These are phyloP conservation scores for Thinopyrum elongatum DNA, from an alignment of 176 grass and related monocot species.

Conservation along the genomic window DNA sequence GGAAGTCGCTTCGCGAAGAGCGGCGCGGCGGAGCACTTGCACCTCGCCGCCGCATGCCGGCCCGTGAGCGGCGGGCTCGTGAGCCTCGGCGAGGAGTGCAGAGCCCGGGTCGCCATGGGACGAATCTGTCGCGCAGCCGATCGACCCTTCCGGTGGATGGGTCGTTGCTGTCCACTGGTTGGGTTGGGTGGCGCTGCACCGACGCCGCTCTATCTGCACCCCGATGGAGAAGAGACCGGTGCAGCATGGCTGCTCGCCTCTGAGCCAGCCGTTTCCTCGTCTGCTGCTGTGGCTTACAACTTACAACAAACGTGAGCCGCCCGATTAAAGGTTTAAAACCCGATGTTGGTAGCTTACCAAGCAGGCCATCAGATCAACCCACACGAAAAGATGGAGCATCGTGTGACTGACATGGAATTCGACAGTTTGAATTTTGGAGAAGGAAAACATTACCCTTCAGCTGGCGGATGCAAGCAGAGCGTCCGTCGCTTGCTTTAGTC, in stretches of 20 bases:
- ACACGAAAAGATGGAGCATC: too few species aligned
- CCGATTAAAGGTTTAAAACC: neutral
- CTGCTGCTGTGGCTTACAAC: neutral
- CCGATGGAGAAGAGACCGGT: neutral
- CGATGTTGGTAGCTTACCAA: neutral
- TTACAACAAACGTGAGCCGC: neutral
- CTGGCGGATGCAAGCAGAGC: too few species aligned
- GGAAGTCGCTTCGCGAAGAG: conserved; percentile 28
- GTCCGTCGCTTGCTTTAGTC: too few species aligned
- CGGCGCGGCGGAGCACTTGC: conserved; percentile 25
- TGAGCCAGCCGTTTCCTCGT: conserved; percentile 18
- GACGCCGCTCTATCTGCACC: conserved; percentile 37
- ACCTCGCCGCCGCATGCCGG: conserved; percentile 14
- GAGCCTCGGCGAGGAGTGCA: conserved; percentile 26
- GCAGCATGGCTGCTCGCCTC: conserved; percentile 11
- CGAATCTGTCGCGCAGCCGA: neutral
- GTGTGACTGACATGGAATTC: too few species aligned
- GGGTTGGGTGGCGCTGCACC: conserved; percentile 36
- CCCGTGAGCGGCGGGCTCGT: neutral
- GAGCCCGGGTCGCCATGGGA: conserved; percentile 42
- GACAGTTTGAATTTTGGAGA: too few species aligned
- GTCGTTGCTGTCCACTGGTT: conserved; percentile 38
- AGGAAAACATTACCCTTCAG: too few species aligned
- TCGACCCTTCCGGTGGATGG: neutral
- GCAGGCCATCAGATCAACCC: neutral